Base-by-base conservation (phyloP, 345 rosid species). In the Euclidium syriacum region DNA sequence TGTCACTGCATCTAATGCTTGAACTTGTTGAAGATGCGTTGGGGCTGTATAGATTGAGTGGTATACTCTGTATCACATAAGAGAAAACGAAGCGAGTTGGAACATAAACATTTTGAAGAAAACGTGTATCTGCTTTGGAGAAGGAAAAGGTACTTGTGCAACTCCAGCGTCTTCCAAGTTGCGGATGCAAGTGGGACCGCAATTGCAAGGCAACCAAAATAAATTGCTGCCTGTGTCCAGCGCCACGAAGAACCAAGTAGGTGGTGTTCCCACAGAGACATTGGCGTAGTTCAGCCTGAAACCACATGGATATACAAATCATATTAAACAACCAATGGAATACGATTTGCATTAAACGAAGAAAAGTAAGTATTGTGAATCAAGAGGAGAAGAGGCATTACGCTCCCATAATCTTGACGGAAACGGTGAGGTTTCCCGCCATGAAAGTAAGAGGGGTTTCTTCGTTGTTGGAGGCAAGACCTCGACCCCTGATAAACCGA, bases 121-220 rank as follows among this genome's bases (percentile, higher is more conserved):
- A 16, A 47, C 1, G 6, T 20, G 2, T 8, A 29, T 5, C 5
- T 29, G 6, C 24, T 29, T 36, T 10, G 0, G 10, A n/a, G 16
- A 54, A 0, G 0, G 17, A 16, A 36, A 47, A n/a, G 46, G 34
- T 47, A 87, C 96, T 78, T 40, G 0, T 26, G 72, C 0, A 39
- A 46, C 59, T 2, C 69, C 52, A 18, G 73, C 5, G 0, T 68
- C 54, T 27, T 19, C 2, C 75, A 94, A 35, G 65, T 79, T 72
- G 2, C 0, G 71, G 7, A 84, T 30, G 33, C 99, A 94, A 67
- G 67, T 79, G 0, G 35, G 17, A 22, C 75, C 56, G 44, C 99
- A 94, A 58, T 94, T 83, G 22, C 99, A 94, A 15, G 99, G 97
- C 60, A 94, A 67, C 99, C 96, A 94, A 72, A 94, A 85, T 65